Conservation (phyloP, 805 yeast species). For the Sugiyamaella marilandica region DNA sequence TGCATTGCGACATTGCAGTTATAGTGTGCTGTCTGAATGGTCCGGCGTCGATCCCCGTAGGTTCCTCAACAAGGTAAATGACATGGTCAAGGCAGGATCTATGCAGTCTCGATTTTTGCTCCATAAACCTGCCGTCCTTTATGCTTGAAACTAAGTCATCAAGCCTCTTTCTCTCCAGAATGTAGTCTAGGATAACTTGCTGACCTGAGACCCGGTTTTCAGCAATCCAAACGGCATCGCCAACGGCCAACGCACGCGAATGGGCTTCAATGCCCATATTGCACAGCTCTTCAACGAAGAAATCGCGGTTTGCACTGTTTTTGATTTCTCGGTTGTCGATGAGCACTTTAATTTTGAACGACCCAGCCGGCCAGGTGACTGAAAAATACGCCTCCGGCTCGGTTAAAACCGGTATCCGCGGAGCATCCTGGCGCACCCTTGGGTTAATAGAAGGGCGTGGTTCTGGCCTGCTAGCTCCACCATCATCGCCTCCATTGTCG, state of each 20-base stretch:
- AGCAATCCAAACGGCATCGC: conserved; percentile 91
- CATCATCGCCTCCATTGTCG: neutral
- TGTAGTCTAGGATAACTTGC: conserved; percentile 69
- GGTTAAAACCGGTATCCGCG: neutral
- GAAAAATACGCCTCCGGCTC: conserved; percentile 1
- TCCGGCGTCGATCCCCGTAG: conserved; percentile 40
- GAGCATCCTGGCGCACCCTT: neutral
- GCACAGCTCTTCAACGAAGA: conserved; percentile 53
- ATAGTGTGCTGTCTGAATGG: conserved; percentile 52
- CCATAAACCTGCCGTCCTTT: conserved; percentile 80
- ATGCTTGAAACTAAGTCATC: conserved; percentile 83
- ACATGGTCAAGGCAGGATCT: conserved; percentile 64
- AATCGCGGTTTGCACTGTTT: conserved; percentile 63
- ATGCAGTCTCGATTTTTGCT: conserved; percentile 74
- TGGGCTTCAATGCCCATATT: conserved; percentile 48
- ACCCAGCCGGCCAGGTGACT: conserved; percentile 54
- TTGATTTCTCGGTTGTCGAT: conserved; percentile 77
- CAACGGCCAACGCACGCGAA: conserved; percentile 61
- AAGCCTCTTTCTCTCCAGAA: conserved; percentile 85
- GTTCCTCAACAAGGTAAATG: conserved; percentile 78
- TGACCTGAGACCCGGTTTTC: conserved; percentile 50
- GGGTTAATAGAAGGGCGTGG: neutral
- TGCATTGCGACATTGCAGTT: conserved; percentile 68
- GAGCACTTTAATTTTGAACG: conserved; percentile 55
- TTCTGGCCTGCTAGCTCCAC: neutral